Evolutionary conservation across 768 basidiomycete genomes (phyloP).

Genomic region (Tricholoma sp.): DNA sequence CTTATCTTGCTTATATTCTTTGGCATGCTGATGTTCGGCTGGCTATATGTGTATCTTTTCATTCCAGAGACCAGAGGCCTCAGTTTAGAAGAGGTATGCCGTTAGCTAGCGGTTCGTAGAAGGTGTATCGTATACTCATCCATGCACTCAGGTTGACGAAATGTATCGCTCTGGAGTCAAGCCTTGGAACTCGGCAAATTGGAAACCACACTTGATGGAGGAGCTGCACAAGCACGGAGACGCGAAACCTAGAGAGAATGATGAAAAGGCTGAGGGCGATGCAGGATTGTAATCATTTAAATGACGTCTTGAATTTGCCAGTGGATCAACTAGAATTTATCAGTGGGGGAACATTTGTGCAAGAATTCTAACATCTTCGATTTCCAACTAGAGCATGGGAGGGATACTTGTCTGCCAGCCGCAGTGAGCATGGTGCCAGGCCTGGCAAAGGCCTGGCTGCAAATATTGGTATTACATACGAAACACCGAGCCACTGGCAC

Average conservation of each 20-base stretch:
- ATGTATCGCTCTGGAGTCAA: constrained; percentile 60
- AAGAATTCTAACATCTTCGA: no score
- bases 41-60: constrained; percentile 67
- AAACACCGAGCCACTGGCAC: no score
- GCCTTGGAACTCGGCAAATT: constrained; percentile 60
- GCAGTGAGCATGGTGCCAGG: no score
- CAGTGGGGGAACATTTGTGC: no score
- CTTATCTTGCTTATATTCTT: constrained; percentile 75
- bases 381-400: no score
- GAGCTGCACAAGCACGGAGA: constrained; percentile 29
- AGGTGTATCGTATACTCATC: neutral
- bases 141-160: constrained; percentile 54
- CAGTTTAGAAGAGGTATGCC: constrained; percentile 59
- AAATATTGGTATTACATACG: no score
- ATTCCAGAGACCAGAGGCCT: constrained; percentile 83
- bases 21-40: constrained; percentile 66
- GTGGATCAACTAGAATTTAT: no score
- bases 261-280: neutral
- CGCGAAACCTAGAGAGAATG: neutral
- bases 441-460: no score
- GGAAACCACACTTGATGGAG: constrained; percentile 50
- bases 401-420: no score
- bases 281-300: no score
- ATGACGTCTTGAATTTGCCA: no score
- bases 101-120: neutral